A percentile compares a stretch with the other conserved stretches of the same genome.
These are phyloP conservation scores for Phaseolus coccineus DNA, from an alignment of 331 rosid species.

Conservation along the genomic window DNA sequence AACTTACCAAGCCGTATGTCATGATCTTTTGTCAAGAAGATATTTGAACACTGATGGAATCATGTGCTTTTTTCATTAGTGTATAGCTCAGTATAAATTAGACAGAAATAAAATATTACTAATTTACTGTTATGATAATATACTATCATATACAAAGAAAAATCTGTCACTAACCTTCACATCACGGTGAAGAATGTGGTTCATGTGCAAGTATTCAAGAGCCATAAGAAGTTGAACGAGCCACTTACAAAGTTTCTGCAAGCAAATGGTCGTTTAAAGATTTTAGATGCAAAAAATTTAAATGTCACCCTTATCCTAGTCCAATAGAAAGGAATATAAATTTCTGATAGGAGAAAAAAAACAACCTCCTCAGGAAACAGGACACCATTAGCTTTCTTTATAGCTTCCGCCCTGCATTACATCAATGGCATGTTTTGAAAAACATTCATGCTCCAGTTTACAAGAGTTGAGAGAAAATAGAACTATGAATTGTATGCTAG, in stretches of 20 bases:
- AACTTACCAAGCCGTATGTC: conserved; percentile 94
- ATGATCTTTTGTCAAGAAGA: conserved; percentile 93
- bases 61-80: conserved; percentile 50
- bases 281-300: conserved; percentile 28
- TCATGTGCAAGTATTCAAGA: conserved; percentile 93
- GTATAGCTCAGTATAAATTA: conserved; percentile 34
- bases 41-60: conserved; percentile 89
- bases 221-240: conserved; percentile 99
- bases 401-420: conserved; percentile 87
- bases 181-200: conserved; percentile 97
- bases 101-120: conserved; percentile 34
- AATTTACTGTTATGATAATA: background rate
- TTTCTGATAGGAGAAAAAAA: conserved; percentile 23
- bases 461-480: conserved; percentile 34
- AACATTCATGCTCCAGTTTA: conserved; percentile 39
- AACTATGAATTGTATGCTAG: conserved; percentile 28
- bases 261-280: conserved; percentile 34
- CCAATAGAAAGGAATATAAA: conserved; percentile 6
- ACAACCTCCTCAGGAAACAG: conserved; percentile 90
- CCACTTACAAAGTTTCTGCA: conserved; percentile 96
- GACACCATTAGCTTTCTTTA: conserved; percentile 76
- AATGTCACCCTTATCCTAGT: conserved; percentile 23
- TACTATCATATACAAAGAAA: conserved; percentile 4
- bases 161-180: conserved; percentile 73
- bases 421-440: conserved; percentile 31